Percentiles rank a stretch among this genome's conserved stretches.
Evolutionary conservation across 2,329 filamentous ascomycete genomes (phyloP).

Genomic region (Penicillium capsulatum): DNA sequence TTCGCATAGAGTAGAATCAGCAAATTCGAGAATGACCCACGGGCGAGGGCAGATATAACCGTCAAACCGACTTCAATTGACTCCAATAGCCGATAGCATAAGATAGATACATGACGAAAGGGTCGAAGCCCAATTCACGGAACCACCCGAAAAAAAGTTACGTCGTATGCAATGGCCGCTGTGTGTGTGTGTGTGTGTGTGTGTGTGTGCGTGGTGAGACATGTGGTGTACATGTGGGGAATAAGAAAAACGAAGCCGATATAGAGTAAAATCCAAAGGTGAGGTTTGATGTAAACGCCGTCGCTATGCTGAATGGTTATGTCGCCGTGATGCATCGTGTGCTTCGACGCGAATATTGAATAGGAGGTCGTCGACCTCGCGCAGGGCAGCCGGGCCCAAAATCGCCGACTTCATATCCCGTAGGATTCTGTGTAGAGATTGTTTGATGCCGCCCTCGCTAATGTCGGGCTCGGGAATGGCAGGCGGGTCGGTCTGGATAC

Average conservation of each 20-base stretch:
- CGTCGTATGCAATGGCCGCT: constrained; percentile 8
- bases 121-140: too few species aligned
- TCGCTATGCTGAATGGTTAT: constrained; percentile 35
- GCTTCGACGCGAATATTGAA: constrained; percentile 74
- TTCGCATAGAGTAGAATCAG: too few species aligned
- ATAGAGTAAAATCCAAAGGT: constrained; percentile 10
- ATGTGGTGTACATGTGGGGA: constrained; percentile 20
- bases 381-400: constrained; percentile 62
- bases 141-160: constrained; percentile 1
- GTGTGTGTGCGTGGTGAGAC: constrained; percentile 11
- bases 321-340: constrained; percentile 63
- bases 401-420: constrained; percentile 56
- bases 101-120: too few species aligned
- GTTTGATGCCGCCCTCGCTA: constrained; percentile 46
- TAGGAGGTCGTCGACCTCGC: constrained; percentile 70
- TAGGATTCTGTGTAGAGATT: constrained; percentile 54
- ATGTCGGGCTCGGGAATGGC: constrained; percentile 2
- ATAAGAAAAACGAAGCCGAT: constrained; percentile 11
- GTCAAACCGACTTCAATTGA: too few species aligned
- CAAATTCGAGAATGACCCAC: too few species aligned
- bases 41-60: too few species aligned
- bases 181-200: constrained; percentile 13
- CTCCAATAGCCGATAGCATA: too few species aligned
- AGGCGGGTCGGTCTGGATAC: constrained; percentile 15
- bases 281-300: constrained; percentile 27